Evolutionary conservation across 169 alveolate genomes (phyloP).

Genomic region (Sarcocystis neurona): DNA sequence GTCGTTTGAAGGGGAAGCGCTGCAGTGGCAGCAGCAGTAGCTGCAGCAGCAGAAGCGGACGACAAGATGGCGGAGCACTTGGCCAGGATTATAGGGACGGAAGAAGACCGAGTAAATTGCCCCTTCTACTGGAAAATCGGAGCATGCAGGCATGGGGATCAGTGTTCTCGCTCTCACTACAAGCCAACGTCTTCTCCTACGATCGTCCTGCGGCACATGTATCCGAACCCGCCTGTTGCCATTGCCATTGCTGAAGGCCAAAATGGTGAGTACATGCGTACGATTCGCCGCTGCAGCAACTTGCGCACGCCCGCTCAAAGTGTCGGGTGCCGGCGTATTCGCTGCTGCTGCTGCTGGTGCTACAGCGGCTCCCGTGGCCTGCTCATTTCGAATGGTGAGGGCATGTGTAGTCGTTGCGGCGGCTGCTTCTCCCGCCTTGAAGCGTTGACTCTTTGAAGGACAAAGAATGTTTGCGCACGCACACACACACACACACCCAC

Average conservation of each 20-base stretch:
- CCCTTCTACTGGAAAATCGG: conserved; percentile 99
- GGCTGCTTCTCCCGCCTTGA: too few species aligned
- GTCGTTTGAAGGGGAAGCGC: too few species aligned
- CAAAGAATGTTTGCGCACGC: too few species aligned
- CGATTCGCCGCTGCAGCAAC: neutral
- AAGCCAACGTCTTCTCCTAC: conserved; percentile 95
- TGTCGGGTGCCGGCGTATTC: too few species aligned
- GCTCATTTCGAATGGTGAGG: too few species aligned
- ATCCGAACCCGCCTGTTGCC: conserved; percentile 98
- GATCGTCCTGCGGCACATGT: conserved; percentile 94
- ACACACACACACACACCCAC: too few species aligned
- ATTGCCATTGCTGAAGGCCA: conserved; percentile 98
- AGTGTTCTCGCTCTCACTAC: conserved; percentile 98
- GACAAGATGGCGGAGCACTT: conserved; percentile 96
- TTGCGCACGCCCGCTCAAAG: too few species aligned
- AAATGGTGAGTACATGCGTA: conserved; percentile 72
- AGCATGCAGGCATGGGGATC: conserved; percentile 99
- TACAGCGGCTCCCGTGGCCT: too few species aligned
- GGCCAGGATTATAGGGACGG: conserved; percentile 98
- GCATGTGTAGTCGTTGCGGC: too few species aligned
- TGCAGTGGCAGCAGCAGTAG: too few species aligned
- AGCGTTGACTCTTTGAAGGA: too few species aligned
- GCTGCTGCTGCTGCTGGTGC: too few species aligned
- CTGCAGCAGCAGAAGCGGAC: conserved; percentile 1
- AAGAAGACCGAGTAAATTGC: conserved; percentile 99